A percentile compares a stretch with the other conserved stretches of the same genome.
phyloP scores from a whole-genome alignment of 2,329 filamentous ascomycete species.

The Metarhizium brunneum region DNA sequence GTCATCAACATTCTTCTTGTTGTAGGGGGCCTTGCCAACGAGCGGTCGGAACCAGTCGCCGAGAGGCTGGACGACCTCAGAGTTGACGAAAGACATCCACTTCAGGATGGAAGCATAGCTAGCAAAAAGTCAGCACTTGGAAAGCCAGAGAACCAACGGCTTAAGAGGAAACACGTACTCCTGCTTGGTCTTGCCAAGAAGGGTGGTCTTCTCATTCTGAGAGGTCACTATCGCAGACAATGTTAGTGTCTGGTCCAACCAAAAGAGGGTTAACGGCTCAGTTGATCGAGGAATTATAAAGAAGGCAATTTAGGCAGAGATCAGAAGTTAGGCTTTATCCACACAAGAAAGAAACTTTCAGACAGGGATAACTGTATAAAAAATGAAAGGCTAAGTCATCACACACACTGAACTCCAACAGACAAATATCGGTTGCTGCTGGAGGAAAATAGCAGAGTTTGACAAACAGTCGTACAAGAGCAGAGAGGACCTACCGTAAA shows the following conservation, averaged over 20 bases:
- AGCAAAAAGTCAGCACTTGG: constrained; percentile 10
- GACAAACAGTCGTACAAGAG: background rate
- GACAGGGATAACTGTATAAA: constrained; percentile 97
- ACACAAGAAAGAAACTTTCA: constrained; percentile 66
- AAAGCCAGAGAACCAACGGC: background rate
- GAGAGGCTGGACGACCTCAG: constrained; percentile 66
- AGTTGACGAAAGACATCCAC: constrained; percentile 97
- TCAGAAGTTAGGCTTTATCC: constrained; percentile 88
- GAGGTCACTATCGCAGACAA: constrained; percentile 64
- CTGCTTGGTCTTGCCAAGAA: constrained; percentile 99
- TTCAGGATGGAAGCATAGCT: constrained; percentile 91
- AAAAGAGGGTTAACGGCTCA: background rate
- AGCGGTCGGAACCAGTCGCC: constrained; percentile 81
- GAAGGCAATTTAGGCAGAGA: constrained; percentile 22
- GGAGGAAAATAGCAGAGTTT: background rate
- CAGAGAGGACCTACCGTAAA: constrained; percentile 73
- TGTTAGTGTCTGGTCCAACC: constrained; percentile 19
- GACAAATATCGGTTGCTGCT: background rate
- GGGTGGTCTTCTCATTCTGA: constrained; percentile 99
- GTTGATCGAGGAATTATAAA: constrained; percentile 11
- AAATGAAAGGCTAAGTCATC: constrained; percentile 65
- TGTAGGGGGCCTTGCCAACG: constrained; percentile 74
- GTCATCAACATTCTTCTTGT: constrained; percentile 95
- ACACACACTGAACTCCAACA: constrained; percentile 20
- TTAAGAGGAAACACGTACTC: constrained; percentile 50